Evolutionary conservation across 805 yeast genomes (phyloP), one percentile per base, ranked within the genome.

Genomic region (Pichia gijzeniarum): DNA sequence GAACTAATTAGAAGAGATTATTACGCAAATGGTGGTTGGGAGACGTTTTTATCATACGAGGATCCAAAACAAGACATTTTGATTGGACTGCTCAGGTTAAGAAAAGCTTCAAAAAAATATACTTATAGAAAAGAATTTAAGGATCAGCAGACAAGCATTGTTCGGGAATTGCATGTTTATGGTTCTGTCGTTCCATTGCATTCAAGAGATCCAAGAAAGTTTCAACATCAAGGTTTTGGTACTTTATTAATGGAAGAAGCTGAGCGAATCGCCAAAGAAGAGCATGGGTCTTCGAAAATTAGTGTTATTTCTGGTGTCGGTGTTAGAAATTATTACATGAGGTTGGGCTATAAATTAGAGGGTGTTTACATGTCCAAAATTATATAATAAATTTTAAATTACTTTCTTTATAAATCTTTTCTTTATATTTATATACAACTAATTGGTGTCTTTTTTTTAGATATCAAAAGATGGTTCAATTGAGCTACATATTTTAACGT

Each of bases 181-280:
- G 99, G 99, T 13, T 85, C 95, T 4, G 99, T 90, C 17, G 99
- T 93, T 18, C 98, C 99, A 3, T 68, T 93, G 47, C 99, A 93
- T 63, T 85, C 95, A 3, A 76, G 98, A 54, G 99, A 93, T 66
- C 99, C 99, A 38, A 77, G 96, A 59, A 93, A 93, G 65, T 93
- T 93, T 72, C 99, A 93, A 69, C 99, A 93, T 70, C 99, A 93
- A 72, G 99, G 99, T 18, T 93, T 91, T 63, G 99, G 99, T 52
- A 91, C 99, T 5, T 72, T 93, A 57, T 68, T 93, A 42, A 93
- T 93, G 99, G 98, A 93, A 65, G 99, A 93, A 65, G 99, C 99
- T 3, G 98, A 88, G 58, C 76, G 96, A 53, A 93, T 93, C 49
- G 93, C 99, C 1, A 75, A 80, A 42, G 96, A 89, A 58, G 99